A percentile compares a stretch with the other conserved stretches of the same genome.
phyloP scores from a whole-genome alignment of 345 rosid species.

The Clausena lansium region DNA sequence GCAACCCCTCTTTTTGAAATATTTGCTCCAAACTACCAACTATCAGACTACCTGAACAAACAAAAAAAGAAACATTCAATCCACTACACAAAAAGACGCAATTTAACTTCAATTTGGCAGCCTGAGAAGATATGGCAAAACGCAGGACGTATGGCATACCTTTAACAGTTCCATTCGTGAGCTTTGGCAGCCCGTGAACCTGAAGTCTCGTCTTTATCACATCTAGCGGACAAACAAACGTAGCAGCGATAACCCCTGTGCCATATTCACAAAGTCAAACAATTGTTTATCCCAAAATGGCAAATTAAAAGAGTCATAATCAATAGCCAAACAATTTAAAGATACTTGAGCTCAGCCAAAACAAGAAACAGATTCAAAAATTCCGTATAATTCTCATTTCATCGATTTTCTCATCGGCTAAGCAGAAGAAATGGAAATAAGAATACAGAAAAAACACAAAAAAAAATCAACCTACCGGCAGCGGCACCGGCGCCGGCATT shows the following conservation, averaged over 20 bases:
- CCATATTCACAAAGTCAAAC: conserved; percentile 2
- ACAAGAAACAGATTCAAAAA: neutral
- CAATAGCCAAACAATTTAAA: neutral
- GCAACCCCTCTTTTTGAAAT: conserved; percentile 63
- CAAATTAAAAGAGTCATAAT: neutral
- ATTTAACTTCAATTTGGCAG: neutral
- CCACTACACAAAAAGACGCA: neutral
- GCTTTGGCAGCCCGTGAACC: conserved; percentile 73
- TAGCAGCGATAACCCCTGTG: conserved; percentile 79
- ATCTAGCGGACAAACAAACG: conserved; percentile 89
- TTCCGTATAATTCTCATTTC: neutral
- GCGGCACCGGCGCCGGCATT: conserved; percentile 93
- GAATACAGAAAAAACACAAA: neutral
- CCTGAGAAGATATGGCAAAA: neutral
- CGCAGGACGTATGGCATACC: conserved; percentile 27
- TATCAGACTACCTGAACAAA: conserved; percentile 71
- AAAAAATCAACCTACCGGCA: conserved; percentile 46
- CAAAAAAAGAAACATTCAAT: neutral
- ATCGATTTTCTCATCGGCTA: neutral
- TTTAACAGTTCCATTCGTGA: conserved; percentile 38
- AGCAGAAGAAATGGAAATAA: neutral
- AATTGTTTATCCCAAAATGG: neutral
- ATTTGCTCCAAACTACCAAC: conserved; percentile 75
- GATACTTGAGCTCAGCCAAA: neutral
- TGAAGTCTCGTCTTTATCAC: conserved; percentile 92